phyloP scores from a whole-genome alignment of 2,329 filamentous ascomycete species.

The Laburnicola sp. region DNA sequence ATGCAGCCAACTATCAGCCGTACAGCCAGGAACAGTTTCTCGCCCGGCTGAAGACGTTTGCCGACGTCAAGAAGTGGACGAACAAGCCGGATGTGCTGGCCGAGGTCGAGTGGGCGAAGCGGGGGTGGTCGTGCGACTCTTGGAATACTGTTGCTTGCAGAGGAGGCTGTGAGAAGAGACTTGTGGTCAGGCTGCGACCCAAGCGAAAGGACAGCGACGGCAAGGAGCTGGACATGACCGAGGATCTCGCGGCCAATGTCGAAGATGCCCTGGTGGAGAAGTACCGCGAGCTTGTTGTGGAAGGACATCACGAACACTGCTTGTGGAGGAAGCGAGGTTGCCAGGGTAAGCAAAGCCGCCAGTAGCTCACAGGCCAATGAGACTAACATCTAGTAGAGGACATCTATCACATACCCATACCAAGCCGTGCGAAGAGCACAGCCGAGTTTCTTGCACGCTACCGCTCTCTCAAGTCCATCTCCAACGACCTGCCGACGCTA shows the following conservation, averaged over 20 bases:
- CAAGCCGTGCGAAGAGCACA: constrained; percentile 41
- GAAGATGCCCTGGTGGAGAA: constrained; percentile 72
- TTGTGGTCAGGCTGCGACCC: constrained; percentile 72
- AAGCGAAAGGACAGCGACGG: constrained; percentile 55
- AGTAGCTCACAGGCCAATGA: background rate
- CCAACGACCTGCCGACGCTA: constrained; percentile 36
- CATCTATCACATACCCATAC: constrained; percentile 62
- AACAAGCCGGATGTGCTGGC: constrained; percentile 83
- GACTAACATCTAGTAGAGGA: constrained; percentile 52
- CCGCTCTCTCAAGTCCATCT: constrained; percentile 41
- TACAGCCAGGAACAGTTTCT: constrained; percentile 83
- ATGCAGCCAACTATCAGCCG: constrained; percentile 74
- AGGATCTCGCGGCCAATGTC: constrained; percentile 50
- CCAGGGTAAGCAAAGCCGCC: constrained; percentile 61
- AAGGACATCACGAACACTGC: constrained; percentile 78
- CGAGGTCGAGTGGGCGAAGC: constrained; percentile 92
- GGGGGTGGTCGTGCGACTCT: constrained; percentile 80
- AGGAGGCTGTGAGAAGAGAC: constrained; percentile 78
- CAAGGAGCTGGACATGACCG: constrained; percentile 56
- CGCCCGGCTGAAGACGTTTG: constrained; percentile 79
- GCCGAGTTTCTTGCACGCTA: constrained; percentile 47
- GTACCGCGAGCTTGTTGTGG: constrained; percentile 72
- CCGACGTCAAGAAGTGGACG: constrained; percentile 90
- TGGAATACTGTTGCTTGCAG: constrained; percentile 78
- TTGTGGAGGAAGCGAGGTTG: constrained; percentile 87